Evolutionary conservation across 2,329 filamentous ascomycete species (phyloP), one percentile per base, ranked within the genome.

Genomic region (Colletotrichum sp.): DNA sequence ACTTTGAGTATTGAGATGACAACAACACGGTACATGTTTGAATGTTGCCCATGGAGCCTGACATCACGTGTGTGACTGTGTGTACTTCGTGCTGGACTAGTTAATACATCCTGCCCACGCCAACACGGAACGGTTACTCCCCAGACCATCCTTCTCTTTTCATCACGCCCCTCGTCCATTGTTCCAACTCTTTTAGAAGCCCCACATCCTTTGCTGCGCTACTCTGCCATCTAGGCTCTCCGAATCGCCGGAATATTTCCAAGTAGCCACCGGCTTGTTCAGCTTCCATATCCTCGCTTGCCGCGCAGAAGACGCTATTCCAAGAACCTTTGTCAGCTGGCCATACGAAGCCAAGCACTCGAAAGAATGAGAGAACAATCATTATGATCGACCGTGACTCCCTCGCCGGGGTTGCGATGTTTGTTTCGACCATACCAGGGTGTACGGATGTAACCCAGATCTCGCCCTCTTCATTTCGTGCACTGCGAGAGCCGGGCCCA

Each of bases 261-360:
- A 83, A 76, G 81, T 86, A 86, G 24, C 26, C 68, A 12, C 84
- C 84, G 73, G 84, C 83, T 80, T 85, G 80, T 78, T 83, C 83
- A n/a, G 79, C 74, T 80, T 78, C 83, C 83, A 85, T 85, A 62
- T 84, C 79, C 62, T 1, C 77, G 78, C 84, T 83, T 67, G 85
- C 85, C 13, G 72, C 83, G 77, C 82, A 83, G 78, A 83, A 86
- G 76, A 86, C 49, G 72, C 81, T 84, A 12, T 78, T 85, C 78
- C 79, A 84, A n/a, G 83, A 80, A 52, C 84, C 83, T 77, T 81
- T 83, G 55, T 85, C 83, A 18, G 82, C 80, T 49, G 81, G 63
- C 66, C 52, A 79, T 12, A 78, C 39, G 10, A 81, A 63, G 10
- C 82, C 80, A 57, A 83, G 71, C 76, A 39, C 36, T 30, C 63